These are phyloP conservation scores for Ailanthus altissimus DNA, from an alignment of 345 rosid genomes.

Conservation along the genomic window DNA sequence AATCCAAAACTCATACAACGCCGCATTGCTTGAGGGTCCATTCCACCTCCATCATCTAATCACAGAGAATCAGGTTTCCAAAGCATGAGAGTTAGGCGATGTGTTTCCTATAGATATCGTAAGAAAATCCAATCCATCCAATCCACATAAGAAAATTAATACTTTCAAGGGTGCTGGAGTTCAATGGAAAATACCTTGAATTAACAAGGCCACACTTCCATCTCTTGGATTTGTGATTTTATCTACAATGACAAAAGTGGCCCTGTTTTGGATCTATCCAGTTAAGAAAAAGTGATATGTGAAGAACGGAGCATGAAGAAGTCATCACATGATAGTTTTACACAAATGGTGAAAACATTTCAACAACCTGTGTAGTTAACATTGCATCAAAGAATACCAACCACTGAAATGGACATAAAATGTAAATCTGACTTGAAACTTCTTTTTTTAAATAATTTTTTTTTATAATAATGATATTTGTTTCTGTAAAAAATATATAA, in stretches of 20 bases:
- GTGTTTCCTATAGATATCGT: constrained; percentile 21
- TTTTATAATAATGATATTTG: neutral
- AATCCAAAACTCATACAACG: constrained; percentile 96
- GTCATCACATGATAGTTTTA: constrained; percentile 15
- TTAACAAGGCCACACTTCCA: constrained; percentile 64
- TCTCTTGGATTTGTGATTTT: constrained; percentile 75
- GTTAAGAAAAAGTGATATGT: constrained; percentile 31
- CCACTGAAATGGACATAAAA: constrained; percentile 16
- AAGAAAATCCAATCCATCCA: neutral
- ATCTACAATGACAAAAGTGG: constrained; percentile 92
- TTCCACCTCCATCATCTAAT: constrained; percentile 96
- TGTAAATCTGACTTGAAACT: neutral
- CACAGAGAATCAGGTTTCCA: constrained; percentile 15
- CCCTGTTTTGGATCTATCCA: constrained; percentile 93
- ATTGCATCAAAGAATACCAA: constrained; percentile 15
- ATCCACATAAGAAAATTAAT: neutral
- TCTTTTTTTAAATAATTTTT: neutral
- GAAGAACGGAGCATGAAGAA: constrained; percentile 36
- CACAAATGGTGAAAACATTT: constrained; percentile 16
- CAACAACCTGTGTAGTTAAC: constrained; percentile 16
- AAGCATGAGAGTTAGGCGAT: constrained; percentile 2
- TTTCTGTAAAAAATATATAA: neutral
- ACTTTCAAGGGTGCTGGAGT: constrained; percentile 1
- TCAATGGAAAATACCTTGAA: constrained; percentile 62
- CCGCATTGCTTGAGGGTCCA: constrained; percentile 88